Conservation (phyloP, 768 basidiomycete species). For the Gloeopeniophorella convolvens region DNA sequence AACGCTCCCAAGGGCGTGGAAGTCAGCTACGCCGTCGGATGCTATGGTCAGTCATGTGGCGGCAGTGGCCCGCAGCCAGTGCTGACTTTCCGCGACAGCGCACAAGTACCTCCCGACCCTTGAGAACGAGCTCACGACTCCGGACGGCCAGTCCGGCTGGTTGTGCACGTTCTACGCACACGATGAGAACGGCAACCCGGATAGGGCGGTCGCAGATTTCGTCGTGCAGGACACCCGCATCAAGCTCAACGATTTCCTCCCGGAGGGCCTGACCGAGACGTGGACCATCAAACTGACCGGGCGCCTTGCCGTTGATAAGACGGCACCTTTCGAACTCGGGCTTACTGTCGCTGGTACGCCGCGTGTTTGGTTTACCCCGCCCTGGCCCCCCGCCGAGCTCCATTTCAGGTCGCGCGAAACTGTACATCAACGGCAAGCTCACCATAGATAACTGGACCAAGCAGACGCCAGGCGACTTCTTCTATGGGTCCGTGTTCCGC, state of each 20-base stretch:
- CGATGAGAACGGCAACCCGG: conserved; percentile 41
- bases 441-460: conserved; percentile 68
- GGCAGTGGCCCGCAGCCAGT: not conserved
- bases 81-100: conserved; percentile 34
- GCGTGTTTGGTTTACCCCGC: not conserved
- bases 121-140: conserved; percentile 50
- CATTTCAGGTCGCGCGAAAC: conserved; percentile 46
- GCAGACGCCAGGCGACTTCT: conserved; percentile 62
- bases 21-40: conserved; percentile 54
- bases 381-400: not conserved
- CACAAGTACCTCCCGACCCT: conserved; percentile 66
- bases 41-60: conserved; percentile 41
- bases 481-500: conserved; percentile 50
- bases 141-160: conserved; percentile 53
- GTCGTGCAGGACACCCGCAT: conserved; percentile 53
- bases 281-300: conserved; percentile 57
- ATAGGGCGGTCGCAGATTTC: conserved; percentile 39
- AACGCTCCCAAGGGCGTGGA: conserved; percentile 44
- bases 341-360: conserved; percentile 49
- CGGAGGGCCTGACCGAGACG: conserved; percentile 42
- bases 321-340: conserved; percentile 50
- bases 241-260: conserved; percentile 62
- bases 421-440: conserved; percentile 53
- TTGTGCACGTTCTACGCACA: conserved; percentile 56
- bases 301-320: conserved; percentile 41